A percentile compares a stretch with the other conserved stretches of the same genome.
Evolutionary conservation across 2,329 filamentous ascomycete species (phyloP).

Genomic region (Colletotrichum theobromicola): DNA sequence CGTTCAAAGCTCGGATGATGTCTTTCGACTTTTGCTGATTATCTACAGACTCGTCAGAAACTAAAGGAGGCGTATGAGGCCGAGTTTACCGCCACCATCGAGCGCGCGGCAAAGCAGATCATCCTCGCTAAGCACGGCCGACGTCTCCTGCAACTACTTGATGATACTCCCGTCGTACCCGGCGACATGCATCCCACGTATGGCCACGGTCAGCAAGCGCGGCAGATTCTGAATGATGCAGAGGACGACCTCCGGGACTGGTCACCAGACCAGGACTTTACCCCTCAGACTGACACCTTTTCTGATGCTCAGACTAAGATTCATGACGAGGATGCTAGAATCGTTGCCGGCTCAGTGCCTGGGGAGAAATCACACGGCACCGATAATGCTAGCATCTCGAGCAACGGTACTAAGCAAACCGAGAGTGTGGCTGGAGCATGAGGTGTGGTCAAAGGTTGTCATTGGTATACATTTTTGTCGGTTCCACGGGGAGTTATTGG

Average conservation of each 20-base stretch:
- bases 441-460: neutral
- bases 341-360: neutral
- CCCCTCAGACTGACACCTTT: neutral
- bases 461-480: neutral
- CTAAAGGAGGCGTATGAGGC: conserved; percentile 92
- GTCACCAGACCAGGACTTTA: conserved; percentile 53
- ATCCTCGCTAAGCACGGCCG: conserved; percentile 91
- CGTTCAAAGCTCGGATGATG: conserved; percentile 35
- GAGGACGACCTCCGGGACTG: conserved; percentile 87
- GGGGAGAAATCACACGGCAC: neutral
- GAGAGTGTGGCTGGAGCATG: neutral
- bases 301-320: conserved; percentile 6
- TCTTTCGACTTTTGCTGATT: neutral
- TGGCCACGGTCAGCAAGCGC: conserved; percentile 68
- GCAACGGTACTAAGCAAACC: conserved; percentile 1
- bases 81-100: conserved; percentile 89
- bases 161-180: conserved; percentile 88
- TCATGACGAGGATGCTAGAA: conserved; percentile 8
- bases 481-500: neutral
- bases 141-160: conserved; percentile 81
- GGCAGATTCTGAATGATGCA: conserved; percentile 89
- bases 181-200: conserved; percentile 80
- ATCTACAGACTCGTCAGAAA: conserved; percentile 82
- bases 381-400: neutral
- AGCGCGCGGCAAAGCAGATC: conserved; percentile 96